Base-by-base conservation (phyloP, 495 filamentous ascomycete species). In the Xylaria castorea region DNA sequence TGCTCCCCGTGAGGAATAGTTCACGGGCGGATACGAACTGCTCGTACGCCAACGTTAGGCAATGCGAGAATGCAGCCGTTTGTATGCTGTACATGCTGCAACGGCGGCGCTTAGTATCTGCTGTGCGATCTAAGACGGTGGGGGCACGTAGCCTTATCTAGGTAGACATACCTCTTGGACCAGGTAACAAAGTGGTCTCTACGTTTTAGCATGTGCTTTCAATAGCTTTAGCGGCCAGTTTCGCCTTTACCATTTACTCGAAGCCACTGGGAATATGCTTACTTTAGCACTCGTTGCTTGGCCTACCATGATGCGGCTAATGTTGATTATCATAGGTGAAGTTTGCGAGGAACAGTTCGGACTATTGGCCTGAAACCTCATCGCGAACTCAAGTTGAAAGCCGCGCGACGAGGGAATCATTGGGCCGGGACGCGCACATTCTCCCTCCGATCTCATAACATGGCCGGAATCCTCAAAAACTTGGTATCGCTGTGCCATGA, bases 251-350 rank as follows among this genome's bases (percentile, higher is more conserved):
- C 62, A 48, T 40, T 48, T 7, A 48, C 36, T 61, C 46, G 36
- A 57, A 64, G 42, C 22, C 8, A 44, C 5, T 12, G 34, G 16
- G 20, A 27, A 65, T 48, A 46, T 42, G 51, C 34, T 22, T 42
- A 64, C 60, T 57, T 71, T 66, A 67, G 70, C 63, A 42, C 38
- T 57, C 9, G 60, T 46, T 25, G 46, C n/a, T 36, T 48, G 50
- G 36, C 44, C 34, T 36, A 25, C 27, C 25, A 48, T 66, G 34
- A 27, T 48, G 25, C 38, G 70, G 61, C 1, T 36, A 12, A n/a
- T 53, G 25, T 57, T 57, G 46, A 34, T 57, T 2, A 36, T 30
- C 60, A 65, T 16, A 27, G 36, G 30, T 42, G 22, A 55, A 71
- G 22, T 71, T 34, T 16, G 36, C 42, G 22, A n/a, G n/a, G 44